These are phyloP conservation scores for Cyamopsis tetragonoloba DNA, from an alignment of 306 rosid genomes.

Conservation along the genomic window DNA sequence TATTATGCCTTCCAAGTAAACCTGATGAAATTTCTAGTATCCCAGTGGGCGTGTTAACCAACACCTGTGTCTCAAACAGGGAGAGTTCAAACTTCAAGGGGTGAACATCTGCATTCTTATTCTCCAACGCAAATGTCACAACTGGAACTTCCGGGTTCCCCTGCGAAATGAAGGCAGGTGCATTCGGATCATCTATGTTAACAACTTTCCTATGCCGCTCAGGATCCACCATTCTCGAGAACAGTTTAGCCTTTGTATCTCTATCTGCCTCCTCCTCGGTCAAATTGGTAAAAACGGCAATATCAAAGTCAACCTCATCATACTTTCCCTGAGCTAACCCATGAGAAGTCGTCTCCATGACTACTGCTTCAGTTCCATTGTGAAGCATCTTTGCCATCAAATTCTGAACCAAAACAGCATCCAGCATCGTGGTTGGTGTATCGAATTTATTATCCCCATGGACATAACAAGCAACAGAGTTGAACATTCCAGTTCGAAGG, in stretches of 20 bases:
- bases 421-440: constrained; percentile 38
- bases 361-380: constrained; percentile 86
- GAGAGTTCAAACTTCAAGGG: constrained; percentile 87
- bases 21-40: constrained; percentile 94
- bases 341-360: constrained; percentile 65
- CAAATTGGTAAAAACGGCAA: constrained; percentile 83
- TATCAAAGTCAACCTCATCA: constrained; percentile 84
- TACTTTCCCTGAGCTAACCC: constrained; percentile 61
- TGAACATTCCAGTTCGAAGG: constrained; percentile 76
- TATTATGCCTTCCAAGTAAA: constrained; percentile 85
- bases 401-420: constrained; percentile 79
- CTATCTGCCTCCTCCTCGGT: constrained; percentile 53
- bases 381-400: constrained; percentile 95
- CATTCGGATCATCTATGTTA: constrained; percentile 77
- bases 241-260: constrained; percentile 61
- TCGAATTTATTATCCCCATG: constrained; percentile 90
- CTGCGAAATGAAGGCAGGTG: constrained; percentile 58
- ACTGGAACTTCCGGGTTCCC: constrained; percentile 81
- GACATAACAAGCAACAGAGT: constrained; percentile 66
- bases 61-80: constrained; percentile 91
- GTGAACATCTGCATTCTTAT: constrained; percentile 80
- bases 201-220: constrained; percentile 85
- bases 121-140: constrained; percentile 82
- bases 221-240: constrained; percentile 80
- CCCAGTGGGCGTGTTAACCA: constrained; percentile 88